Conservation (phyloP, 2,329 filamentous ascomycete genomes). For the Ceratocystis alfenasii region DNA sequence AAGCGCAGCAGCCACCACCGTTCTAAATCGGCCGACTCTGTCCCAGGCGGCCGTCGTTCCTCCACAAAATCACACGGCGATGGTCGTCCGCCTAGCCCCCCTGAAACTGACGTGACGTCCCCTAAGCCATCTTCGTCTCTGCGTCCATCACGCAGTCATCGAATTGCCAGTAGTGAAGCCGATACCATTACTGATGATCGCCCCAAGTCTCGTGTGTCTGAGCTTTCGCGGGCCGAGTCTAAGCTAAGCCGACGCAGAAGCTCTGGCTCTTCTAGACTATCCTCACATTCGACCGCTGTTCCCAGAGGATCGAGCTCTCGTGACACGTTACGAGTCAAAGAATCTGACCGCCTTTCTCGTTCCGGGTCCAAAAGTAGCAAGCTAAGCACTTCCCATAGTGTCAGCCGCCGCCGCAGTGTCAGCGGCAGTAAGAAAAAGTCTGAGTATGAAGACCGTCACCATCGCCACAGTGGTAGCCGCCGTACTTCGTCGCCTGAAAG, state of each 20-base stretch:
- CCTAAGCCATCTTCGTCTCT: conserved; percentile 13
- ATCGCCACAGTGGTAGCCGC: conserved; percentile 30
- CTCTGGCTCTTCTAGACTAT: conserved; percentile 40
- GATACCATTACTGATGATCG: conserved; percentile 25
- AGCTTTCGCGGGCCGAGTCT: conserved; percentile 35
- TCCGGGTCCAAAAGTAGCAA: conserved; percentile 27
- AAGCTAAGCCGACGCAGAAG: conserved; percentile 33
- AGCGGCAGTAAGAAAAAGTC: conserved; percentile 29
- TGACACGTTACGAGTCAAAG: conserved; percentile 24
- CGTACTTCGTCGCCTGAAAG: conserved; percentile 34
- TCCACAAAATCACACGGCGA: conserved; percentile 32
- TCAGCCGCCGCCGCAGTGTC: conserved; percentile 22
- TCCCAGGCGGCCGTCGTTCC: conserved; percentile 31
- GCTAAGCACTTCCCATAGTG: conserved; percentile 22
- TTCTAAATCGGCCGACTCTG: conserved; percentile 38
- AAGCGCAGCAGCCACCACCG: conserved; percentile 26
- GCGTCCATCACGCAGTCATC: conserved; percentile 18
- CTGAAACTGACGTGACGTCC: conserved; percentile 48
- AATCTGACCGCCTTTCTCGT: conserved; percentile 22
- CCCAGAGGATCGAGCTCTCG: conserved; percentile 15
- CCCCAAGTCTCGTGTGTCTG: conserved; percentile 37
- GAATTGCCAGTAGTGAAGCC: conserved; percentile 16
- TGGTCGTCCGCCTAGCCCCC: conserved; percentile 48
- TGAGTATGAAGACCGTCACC: conserved; percentile 36
- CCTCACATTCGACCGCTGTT: conserved; percentile 47